Percentiles rank a stretch among this genome's conserved stretches.
phyloP scores from a whole-genome alignment of 1,284 basidiomycete genomes.

The Golubevia pallescens region DNA sequence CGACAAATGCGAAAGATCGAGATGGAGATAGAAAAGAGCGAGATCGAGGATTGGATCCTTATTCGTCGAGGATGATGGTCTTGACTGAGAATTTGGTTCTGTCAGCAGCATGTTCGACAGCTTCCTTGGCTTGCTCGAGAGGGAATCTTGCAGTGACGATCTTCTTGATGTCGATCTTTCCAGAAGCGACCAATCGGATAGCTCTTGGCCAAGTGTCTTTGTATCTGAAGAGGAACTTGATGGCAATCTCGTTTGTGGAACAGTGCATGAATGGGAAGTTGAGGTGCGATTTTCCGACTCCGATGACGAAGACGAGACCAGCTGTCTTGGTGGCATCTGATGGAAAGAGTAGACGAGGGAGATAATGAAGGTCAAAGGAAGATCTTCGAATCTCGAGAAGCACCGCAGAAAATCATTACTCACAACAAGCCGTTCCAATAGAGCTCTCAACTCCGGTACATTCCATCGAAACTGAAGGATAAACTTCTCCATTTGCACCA shows the following conservation, averaged over 20 bases:
- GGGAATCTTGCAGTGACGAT: slow-evolving; percentile 83
- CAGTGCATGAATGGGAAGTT: slow-evolving; percentile 67
- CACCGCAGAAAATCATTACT: neutral
- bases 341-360: neutral
- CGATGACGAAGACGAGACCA: slow-evolving; percentile 69
- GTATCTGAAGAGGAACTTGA: slow-evolving; percentile 67
- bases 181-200: slow-evolving; percentile 78
- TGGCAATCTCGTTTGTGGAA: slow-evolving; percentile 68
- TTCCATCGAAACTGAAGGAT: slow-evolving; percentile 73
- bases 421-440: slow-evolving; percentile 73
- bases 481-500: slow-evolving; percentile 85
- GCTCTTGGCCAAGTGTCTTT: slow-evolving; percentile 75
- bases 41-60: neutral
- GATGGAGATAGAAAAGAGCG: neutral
- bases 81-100: slow-evolving; percentile 67
- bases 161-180: slow-evolving; percentile 83
- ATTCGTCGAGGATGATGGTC: slow-evolving; percentile 50
- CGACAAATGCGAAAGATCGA: neutral
- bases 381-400: neutral
- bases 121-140: slow-evolving; percentile 76
- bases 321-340: slow-evolving; percentile 66
- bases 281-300: slow-evolving; percentile 66
- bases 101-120: slow-evolving; percentile 79
- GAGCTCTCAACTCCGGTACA: slow-evolving; percentile 87
- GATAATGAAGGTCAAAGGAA: slow-evolving; percentile 3